Conservation (phyloP, 179 eudicot genomes). For the Drosera spatulata region DNA sequence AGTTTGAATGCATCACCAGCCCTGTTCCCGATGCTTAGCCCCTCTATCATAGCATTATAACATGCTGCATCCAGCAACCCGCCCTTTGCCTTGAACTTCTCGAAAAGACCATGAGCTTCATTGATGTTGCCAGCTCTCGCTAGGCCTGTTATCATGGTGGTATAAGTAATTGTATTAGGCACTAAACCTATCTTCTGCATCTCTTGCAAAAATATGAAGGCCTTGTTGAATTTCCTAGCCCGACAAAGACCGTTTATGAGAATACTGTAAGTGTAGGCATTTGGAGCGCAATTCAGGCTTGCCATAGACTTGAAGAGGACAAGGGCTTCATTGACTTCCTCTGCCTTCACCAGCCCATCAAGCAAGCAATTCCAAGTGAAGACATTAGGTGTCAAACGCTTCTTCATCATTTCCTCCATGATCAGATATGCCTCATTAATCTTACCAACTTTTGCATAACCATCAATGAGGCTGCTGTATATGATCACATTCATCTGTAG, state of each 20-base stretch:
- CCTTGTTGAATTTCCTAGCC: constrained; percentile 81
- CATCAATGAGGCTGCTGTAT: constrained; percentile 87
- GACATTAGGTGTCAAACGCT: constrained; percentile 51
- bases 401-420: constrained; percentile 95
- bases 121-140: constrained; percentile 72
- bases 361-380: constrained; percentile 93
- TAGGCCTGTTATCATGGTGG: constrained; percentile 89
- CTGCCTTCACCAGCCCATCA: constrained; percentile 77
- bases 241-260: constrained; percentile 86
- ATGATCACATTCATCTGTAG: constrained; percentile 55
- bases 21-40: constrained; percentile 63
- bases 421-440: constrained; percentile 91
- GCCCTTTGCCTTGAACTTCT: constrained; percentile 61
- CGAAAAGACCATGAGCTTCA: constrained; percentile 69
- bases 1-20: constrained; percentile 58
- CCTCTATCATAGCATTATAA: constrained; percentile 78
- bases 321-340: constrained; percentile 87
- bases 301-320: constrained; percentile 90
- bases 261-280: constrained; percentile 58
- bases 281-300: constrained; percentile 61
- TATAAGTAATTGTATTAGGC: constrained; percentile 67
- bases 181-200: constrained; percentile 75
- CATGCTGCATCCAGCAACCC: constrained; percentile 80
- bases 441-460: constrained; percentile 91
- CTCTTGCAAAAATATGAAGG: constrained; percentile 95